These are phyloP conservation scores for Cladosporium phlei DNA, from an alignment of 2,329 filamentous ascomycete species.

Conservation along the genomic window DNA sequence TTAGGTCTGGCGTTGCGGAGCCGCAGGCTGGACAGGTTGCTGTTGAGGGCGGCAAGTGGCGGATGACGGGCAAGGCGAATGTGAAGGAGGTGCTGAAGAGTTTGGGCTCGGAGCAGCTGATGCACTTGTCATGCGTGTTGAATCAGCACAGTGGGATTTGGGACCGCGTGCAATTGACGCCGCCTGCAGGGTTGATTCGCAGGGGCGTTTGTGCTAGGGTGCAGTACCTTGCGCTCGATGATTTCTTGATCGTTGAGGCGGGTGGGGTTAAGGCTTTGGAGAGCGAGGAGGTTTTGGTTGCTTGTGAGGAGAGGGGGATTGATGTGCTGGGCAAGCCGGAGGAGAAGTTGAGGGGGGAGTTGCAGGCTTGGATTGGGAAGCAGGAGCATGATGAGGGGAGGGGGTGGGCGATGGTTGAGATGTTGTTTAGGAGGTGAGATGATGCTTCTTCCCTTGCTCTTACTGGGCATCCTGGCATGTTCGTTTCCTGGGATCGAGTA, in stretches of 20 bases:
- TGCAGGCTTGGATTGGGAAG: constrained; percentile 38
- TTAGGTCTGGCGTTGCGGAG: constrained; percentile 58
- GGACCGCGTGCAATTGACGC: constrained; percentile 43
- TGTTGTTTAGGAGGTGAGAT: constrained; percentile 33
- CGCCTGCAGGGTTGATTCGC: constrained; percentile 50
- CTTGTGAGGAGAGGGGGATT: constrained; percentile 32
- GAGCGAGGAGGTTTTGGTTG: constrained; percentile 33
- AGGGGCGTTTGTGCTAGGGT: constrained; percentile 52
- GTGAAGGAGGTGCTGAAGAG: constrained; percentile 14
- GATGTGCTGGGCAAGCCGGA: constrained; percentile 28
- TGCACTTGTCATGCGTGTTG: constrained; percentile 39
- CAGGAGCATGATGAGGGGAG: constrained; percentile 35
- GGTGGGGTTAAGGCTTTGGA: constrained; percentile 58
- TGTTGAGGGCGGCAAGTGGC: constrained; percentile 36
- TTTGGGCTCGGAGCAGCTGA: constrained; percentile 36
- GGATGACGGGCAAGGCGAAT: constrained; percentile 16
- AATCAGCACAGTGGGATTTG: constrained; percentile 39
- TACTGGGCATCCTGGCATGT: too few species aligned
- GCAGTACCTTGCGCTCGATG: constrained; percentile 65
- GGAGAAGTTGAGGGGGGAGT: constrained; percentile 24
- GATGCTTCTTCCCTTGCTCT: neutral
- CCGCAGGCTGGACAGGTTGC: constrained; percentile 44
- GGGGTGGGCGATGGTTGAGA: constrained; percentile 26
- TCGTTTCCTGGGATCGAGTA: neutral
- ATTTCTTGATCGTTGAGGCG: constrained; percentile 60